A percentile compares a stretch with the other conserved stretches of the same genome.
These are phyloP conservation scores for Eimeria falciformis DNA, from an alignment of 169 alveolate species.

Conservation along the genomic window DNA sequence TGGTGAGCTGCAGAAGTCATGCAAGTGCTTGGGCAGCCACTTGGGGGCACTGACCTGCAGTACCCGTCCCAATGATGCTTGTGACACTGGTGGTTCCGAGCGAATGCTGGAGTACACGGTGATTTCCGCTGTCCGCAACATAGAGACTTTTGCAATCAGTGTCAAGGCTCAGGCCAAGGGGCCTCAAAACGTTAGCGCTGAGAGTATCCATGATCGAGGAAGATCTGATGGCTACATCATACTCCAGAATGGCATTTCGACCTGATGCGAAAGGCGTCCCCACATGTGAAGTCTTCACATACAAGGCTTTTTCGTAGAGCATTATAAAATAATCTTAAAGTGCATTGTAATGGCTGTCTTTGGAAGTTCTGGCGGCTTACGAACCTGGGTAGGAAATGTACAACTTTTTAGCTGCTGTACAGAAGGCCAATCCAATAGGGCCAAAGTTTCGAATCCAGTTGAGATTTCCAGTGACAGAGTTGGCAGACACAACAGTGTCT, in stretches of 20 bases:
- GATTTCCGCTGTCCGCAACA: conserved; percentile 66
- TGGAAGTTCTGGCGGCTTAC: neutral
- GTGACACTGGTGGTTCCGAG: neutral
- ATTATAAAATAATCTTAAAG: too few relatives aligned
- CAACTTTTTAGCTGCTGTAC: conserved; percentile 31
- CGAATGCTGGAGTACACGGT: conserved; percentile 28
- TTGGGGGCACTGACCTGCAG: conserved; percentile 43
- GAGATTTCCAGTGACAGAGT: conserved; percentile 48
- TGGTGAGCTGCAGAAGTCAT: neutral
- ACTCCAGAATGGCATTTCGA: conserved; percentile 62
- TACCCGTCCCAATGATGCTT: conserved; percentile 49
- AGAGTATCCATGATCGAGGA: neutral
- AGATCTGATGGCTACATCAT: conserved; percentile 43
- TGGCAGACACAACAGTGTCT: conserved; percentile 49
- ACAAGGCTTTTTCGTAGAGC: too few relatives aligned
- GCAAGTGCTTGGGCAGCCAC: neutral
- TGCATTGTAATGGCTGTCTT: too few relatives aligned
- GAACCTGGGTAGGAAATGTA: conserved; percentile 67
- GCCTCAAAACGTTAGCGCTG: conserved; percentile 24
- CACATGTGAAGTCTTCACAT: neutral
- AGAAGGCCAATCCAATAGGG: conserved; percentile 67
- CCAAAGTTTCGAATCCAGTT: conserved; percentile 61
- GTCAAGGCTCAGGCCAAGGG: conserved; percentile 30
- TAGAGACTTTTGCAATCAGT: conserved; percentile 32
- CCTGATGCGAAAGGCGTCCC: neutral